These are phyloP conservation scores for Cadophora sp. DNA, from an alignment of 2,329 filamentous ascomycete genomes.

Conservation along the genomic window DNA sequence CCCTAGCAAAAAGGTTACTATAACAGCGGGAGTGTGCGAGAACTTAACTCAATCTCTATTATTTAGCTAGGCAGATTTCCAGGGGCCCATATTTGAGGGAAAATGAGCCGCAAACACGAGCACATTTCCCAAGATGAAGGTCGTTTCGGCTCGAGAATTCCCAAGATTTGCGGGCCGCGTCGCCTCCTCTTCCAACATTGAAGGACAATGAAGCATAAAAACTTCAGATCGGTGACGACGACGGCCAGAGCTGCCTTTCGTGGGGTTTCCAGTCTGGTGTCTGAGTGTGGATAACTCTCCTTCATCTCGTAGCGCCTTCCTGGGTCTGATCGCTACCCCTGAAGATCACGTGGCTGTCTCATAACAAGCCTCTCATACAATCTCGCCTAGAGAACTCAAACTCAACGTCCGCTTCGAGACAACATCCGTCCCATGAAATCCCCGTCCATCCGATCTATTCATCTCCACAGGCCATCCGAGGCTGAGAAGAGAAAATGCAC, in stretches of 20 bases:
- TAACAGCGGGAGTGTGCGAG: not conserved
- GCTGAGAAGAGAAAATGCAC: conserved; percentile 4
- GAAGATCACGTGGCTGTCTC: conserved; percentile 32
- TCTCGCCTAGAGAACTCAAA: conserved; percentile 32
- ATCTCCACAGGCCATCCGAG: conserved; percentile 2
- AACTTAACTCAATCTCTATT: conserved; percentile 3
- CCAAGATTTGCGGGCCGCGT: conserved; percentile 9
- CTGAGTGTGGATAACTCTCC: conserved; percentile 1
- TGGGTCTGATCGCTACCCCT: conserved; percentile 19
- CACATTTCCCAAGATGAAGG: conserved; percentile 3
- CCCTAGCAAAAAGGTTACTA: not conserved
- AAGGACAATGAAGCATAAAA: conserved; percentile 19
- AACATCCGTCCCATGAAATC: conserved; percentile 27
- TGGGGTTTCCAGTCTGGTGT: conserved; percentile 18
- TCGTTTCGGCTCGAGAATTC: conserved; percentile 1
- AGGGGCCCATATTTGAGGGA: not conserved
- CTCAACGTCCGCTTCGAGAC: conserved; percentile 24
- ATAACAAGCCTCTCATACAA: conserved; percentile 25
- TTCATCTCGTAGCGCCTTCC: conserved; percentile 8
- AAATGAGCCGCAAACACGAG: conserved; percentile 14
- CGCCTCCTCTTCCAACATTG: conserved; percentile 13
- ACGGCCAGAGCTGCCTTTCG: not conserved
- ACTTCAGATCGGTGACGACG: conserved; percentile 28
- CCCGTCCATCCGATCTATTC: conserved; percentile 25
- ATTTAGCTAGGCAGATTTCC: not conserved